Conservation (phyloP, 768 basidiomycete genomes). For the Collybiopsis confluens region DNA sequence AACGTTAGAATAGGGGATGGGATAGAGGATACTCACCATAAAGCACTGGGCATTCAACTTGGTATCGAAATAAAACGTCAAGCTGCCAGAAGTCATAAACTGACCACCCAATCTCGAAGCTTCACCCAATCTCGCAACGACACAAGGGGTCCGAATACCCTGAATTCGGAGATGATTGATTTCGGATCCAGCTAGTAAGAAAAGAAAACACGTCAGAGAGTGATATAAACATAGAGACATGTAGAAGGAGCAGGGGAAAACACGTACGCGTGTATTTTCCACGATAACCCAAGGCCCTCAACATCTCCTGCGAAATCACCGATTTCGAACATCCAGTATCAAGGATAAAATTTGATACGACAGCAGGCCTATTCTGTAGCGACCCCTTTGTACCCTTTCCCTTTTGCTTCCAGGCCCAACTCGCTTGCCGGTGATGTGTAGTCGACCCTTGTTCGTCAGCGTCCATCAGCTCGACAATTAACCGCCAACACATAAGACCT, state of each 20-base stretch:
- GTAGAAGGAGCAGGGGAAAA: no score
- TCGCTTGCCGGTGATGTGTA: not conserved
- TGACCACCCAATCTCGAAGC: constrained; percentile 16
- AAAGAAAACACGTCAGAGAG: not conserved
- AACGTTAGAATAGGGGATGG: not conserved
- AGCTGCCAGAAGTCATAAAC: constrained; percentile 20
- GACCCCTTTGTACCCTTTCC: not conserved
- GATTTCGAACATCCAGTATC: constrained; percentile 19
- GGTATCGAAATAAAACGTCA: constrained; percentile 21
- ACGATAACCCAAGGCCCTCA: constrained; percentile 15
- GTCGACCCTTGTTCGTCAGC: not conserved
- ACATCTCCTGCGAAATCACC: constrained; percentile 14
- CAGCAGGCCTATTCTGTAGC: not conserved
- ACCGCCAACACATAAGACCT: constrained; percentile 23
- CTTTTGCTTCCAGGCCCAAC: not conserved
- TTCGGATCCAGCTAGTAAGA: constrained; percentile 16
- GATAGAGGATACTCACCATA: constrained; percentile 14
- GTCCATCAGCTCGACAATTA: constrained; percentile 15
- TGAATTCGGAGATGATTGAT: constrained; percentile 16
- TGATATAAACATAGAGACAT: not conserved
- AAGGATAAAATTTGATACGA: constrained; percentile 22
- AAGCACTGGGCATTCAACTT: constrained; percentile 19
- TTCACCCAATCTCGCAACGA: constrained; percentile 16
- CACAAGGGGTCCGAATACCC: constrained; percentile 16
- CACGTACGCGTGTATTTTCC: constrained; percentile 13